phyloP scores from a whole-genome alignment of 1,284 basidiomycete species.

The Bjerkandera adusta region DNA sequence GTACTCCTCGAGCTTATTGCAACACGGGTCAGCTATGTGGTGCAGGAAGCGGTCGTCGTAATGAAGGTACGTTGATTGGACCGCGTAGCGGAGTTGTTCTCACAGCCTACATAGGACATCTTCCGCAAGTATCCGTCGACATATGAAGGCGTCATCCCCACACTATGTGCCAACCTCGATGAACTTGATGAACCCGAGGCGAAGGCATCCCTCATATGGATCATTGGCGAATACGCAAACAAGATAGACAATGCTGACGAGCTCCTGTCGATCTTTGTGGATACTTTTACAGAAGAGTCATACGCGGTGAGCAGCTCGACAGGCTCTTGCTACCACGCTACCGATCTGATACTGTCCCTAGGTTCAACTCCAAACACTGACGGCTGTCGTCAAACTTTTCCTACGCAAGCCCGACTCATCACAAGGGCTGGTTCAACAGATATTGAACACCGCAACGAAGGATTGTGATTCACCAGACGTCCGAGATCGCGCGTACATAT shows the following conservation, averaged over 20 bases:
- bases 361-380: slow-evolving; percentile 96
- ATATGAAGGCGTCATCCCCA: slow-evolving; percentile 96
- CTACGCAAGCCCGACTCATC: slow-evolving; percentile 91
- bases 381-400: slow-evolving; percentile 96
- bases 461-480: slow-evolving; percentile 97
- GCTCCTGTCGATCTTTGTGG: slow-evolving; percentile 86
- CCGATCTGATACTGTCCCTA: slow-evolving; percentile 27
- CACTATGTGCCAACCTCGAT: slow-evolving; percentile 92
- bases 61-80: slow-evolving; percentile 73
- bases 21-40: slow-evolving; percentile 94
- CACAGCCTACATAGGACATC: slow-evolving; percentile 68
- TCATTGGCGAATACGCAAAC: slow-evolving; percentile 96
- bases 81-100: slow-evolving; percentile 1
- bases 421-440: slow-evolving; percentile 86
- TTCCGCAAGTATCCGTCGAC: slow-evolving; percentile 98
- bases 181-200: slow-evolving; percentile 98
- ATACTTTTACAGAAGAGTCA: slow-evolving; percentile 91
- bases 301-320: slow-evolving; percentile 63
- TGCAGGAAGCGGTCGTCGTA: slow-evolving; percentile 97
- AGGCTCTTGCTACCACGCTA: slow-evolving; percentile 2
- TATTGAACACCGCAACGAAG: slow-evolving; percentile 93
- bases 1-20: slow-evolving; percentile 90
- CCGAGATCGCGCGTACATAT: slow-evolving; percentile 95
- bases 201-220: slow-evolving; percentile 98
- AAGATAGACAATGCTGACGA: slow-evolving; percentile 97